Evolutionary conservation across 169 alveolate species (phyloP).

Genomic region (Babesia bigemina): DNA sequence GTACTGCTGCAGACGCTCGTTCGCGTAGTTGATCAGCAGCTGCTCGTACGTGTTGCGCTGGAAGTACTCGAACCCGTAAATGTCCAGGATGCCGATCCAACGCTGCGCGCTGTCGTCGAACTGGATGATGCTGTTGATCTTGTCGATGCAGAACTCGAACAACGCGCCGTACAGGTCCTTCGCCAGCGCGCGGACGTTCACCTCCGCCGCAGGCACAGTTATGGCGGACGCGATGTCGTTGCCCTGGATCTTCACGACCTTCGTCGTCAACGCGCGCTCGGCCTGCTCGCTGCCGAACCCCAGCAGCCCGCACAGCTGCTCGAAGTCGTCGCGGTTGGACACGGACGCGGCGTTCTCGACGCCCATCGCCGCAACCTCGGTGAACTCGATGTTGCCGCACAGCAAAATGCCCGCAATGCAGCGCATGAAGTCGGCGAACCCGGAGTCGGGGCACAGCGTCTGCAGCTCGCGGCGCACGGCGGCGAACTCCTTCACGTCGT

Average conservation of each 20-base stretch:
- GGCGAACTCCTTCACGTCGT: constrained; percentile 72
- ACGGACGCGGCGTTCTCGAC: constrained; percentile 69
- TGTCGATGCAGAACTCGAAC: constrained; percentile 77
- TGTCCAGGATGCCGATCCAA: constrained; percentile 96
- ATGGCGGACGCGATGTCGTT: constrained; percentile 68
- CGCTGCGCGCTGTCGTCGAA: constrained; percentile 68
- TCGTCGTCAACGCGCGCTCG: constrained; percentile 63
- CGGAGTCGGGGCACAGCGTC: constrained; percentile 38
- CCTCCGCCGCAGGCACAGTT: constrained; percentile 68
- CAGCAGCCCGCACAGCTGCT: constrained; percentile 60
- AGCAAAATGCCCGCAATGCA: constrained; percentile 75
- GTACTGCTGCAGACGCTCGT: constrained; percentile 95
- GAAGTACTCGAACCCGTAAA: constrained; percentile 98
- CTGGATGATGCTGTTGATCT: constrained; percentile 75
- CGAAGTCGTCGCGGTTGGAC: constrained; percentile 47
- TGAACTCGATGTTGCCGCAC: constrained; percentile 77
- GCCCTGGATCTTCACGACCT: constrained; percentile 73
- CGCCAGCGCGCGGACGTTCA: constrained; percentile 74
- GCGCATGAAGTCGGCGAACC: constrained; percentile 39
- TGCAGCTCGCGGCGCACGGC: constrained; percentile 44
- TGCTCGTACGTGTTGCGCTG: constrained; percentile 96
- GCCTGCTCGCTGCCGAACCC: constrained; percentile 69
- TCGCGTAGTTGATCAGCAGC: constrained; percentile 95
- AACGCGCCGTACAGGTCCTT: constrained; percentile 81
- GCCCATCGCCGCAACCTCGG: constrained; percentile 67